Evolutionary conservation across 2,329 filamentous ascomycete species (phyloP).

Genomic region (Claviceps monticola): DNA sequence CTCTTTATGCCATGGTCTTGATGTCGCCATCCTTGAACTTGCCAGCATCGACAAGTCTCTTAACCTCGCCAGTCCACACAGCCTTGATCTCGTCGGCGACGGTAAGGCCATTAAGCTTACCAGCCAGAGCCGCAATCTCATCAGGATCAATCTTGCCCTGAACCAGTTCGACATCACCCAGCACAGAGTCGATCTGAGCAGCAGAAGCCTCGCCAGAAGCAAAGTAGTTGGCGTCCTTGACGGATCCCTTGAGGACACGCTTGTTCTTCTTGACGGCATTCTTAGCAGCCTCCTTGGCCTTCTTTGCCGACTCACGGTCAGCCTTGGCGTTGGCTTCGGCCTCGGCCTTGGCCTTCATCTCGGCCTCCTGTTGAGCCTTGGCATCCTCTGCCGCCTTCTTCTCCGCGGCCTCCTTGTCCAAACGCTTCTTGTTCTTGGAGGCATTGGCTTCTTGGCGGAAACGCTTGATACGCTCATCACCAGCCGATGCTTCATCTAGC

Average conservation of each 20-base stretch:
- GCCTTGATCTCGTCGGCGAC: constrained; percentile 73
- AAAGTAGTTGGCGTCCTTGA: constrained; percentile 99
- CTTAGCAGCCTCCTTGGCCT: constrained; percentile 97
- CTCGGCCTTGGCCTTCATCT: constrained; percentile 65
- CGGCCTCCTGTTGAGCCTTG: constrained; percentile 68
- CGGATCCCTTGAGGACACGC: constrained; percentile 81
- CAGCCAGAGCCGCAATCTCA: constrained; percentile 72
- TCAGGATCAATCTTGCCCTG: constrained; percentile 83
- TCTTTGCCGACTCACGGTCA: constrained; percentile 74
- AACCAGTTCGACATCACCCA: constrained; percentile 74
- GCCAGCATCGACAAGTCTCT: constrained; percentile 64
- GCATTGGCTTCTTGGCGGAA: constrained; percentile 89
- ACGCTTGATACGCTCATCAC: constrained; percentile 92
- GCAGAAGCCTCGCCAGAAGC: constrained; percentile 55
- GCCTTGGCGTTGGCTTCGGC: constrained; percentile 78
- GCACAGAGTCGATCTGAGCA: constrained; percentile 64
- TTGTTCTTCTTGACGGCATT: constrained; percentile 99
- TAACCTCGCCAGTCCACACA: constrained; percentile 65
- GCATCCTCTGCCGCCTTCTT: constrained; percentile 80
- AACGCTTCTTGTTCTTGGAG: constrained; percentile 87
- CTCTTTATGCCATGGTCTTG: constrained; percentile 43
- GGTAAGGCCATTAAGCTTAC: constrained; percentile 67
- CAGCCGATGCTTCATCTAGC: constrained; percentile 71
- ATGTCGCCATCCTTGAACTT: constrained; percentile 76
- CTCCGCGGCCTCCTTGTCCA: constrained; percentile 83